These are phyloP conservation scores for Dimocarpus longan DNA, from an alignment of 345 rosid genomes.

Conservation along the genomic window DNA sequence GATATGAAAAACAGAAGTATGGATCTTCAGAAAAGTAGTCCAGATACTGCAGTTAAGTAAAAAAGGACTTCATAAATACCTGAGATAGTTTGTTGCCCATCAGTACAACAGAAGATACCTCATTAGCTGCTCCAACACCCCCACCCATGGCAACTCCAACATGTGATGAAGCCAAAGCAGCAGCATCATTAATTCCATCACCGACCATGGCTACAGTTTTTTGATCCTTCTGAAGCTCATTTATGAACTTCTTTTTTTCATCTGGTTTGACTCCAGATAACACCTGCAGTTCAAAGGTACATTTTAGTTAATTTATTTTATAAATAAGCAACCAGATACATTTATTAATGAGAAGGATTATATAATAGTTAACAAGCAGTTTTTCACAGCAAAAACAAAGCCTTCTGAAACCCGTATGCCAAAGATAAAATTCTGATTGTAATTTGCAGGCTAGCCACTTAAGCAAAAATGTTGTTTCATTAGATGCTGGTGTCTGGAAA, in stretches of 20 bases:
- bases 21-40: background rate
- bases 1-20: background rate
- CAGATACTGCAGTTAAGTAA: background rate
- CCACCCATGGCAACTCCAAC: slow-evolving; percentile 95
- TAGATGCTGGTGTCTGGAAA: too few species aligned
- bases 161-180: slow-evolving; percentile 89
- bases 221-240: slow-evolving; percentile 66
- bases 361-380: background rate
- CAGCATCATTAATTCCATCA: slow-evolving; percentile 97
- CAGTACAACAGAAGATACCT: slow-evolving; percentile 89
- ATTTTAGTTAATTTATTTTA: slow-evolving; percentile 1
- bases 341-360: background rate
- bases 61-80: slow-evolving; percentile 44
- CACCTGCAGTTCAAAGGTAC: slow-evolving; percentile 51
- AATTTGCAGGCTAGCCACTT: too few species aligned
- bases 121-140: slow-evolving; percentile 96
- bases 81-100: slow-evolving; percentile 90
- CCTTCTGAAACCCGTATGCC: background rate
- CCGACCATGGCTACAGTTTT: slow-evolving; percentile 95
- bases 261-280: slow-evolving; percentile 82
- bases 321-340: background rate
- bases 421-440: too few species aligned
- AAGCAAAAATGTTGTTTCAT: too few species aligned
- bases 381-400: background rate
- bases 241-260: slow-evolving; percentile 74